phyloP scores from a whole-genome alignment of 2,329 filamentous ascomycete genomes.

The Trichophyton benhamiae region DNA sequence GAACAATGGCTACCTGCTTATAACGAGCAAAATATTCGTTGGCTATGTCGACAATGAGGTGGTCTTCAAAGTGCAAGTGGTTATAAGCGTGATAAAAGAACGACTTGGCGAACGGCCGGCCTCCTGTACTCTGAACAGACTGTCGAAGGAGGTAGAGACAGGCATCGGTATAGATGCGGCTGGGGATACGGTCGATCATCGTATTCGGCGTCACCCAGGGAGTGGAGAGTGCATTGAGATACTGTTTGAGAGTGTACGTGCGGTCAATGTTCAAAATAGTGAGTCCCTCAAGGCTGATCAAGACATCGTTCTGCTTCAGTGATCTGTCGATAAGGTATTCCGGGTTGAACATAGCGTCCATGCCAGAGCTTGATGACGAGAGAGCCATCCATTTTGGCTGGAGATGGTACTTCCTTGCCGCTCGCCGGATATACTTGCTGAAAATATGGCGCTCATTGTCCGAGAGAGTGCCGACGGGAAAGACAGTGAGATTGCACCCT shows the following conservation, averaged over 20 bases:
- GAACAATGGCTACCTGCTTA: constrained; percentile 29
- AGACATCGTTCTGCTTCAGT: constrained; percentile 33
- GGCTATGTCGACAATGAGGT: constrained; percentile 27
- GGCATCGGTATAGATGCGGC: constrained; percentile 27
- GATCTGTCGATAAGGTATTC: constrained; percentile 33
- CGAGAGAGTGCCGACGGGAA: constrained; percentile 26
- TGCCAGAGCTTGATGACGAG: constrained; percentile 13
- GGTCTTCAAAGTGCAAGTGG: constrained; percentile 28
- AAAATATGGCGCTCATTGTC: constrained; percentile 21
- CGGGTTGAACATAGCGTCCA: constrained; percentile 5
- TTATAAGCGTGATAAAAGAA: constrained; percentile 35
- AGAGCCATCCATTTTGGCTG: constrained; percentile 28
- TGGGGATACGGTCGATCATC: constrained; percentile 14
- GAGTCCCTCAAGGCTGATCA: constrained; percentile 34
- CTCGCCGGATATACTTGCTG: constrained; percentile 26
- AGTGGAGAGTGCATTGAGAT: constrained; percentile 28
- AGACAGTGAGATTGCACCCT: constrained; percentile 27
- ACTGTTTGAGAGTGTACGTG: constrained; percentile 34
- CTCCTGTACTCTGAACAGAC: constrained; percentile 29
- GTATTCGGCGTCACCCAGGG: constrained; percentile 10
- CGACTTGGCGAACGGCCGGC: constrained; percentile 31
- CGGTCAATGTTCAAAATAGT: constrained; percentile 35
- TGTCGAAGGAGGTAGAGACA: constrained; percentile 31
- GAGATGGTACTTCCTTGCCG: constrained; percentile 27
- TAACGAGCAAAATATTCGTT: constrained; percentile 25